Base-by-base conservation (phyloP, 2,329 filamentous ascomycete genomes). In the Diaporthe aspalathi region DNA sequence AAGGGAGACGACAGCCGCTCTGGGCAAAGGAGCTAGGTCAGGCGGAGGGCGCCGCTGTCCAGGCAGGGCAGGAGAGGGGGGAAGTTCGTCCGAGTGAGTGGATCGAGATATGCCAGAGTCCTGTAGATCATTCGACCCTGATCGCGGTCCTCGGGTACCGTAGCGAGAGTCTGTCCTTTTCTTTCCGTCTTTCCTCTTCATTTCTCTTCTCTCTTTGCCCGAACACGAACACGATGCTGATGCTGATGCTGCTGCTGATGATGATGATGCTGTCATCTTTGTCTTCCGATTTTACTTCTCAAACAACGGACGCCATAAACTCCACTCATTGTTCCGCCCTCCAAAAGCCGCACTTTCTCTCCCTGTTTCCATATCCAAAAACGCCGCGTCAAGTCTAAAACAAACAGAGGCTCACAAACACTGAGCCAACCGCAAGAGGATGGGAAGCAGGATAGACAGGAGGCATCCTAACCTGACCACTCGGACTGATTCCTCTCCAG, bases 401-500 rank as follows among this genome's bases (percentile, higher is more conserved):
- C 20, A 22, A 40, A 22, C 5, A 27, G 12, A 7, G 24, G 14
- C 14, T 12, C 38, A 22, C 20, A 14, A 8, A 1, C 24, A 27
- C 17, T 16, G 16, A 22, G 9, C 54, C 47, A 8, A 22, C 16
- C 17, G 43, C 11, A 43, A 32, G 24, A 24, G n/a, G 38, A 38
- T 38, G 38, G 14, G 32, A 27, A 24, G 54, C 45, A 49, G 5
- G 2, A 32, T 27, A 20, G 54, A 22, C 24, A 35, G 43, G 43
- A 29, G 56, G 38, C 12, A 5, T 67, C 7, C 60, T 70, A 74
- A 43, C 38, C 52, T 66, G 74, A 68, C 68, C 73, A 72, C 6
- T 73, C 77, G 12, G 78, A 79, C 56, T 75, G 74, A 24, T 77
- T 78, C 40, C 81, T 78, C 71, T 80, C 74, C 60, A 83, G 73